phyloP scores from a whole-genome alignment of 768 basidiomycete genomes.

The Tulasnella sp. region DNA sequence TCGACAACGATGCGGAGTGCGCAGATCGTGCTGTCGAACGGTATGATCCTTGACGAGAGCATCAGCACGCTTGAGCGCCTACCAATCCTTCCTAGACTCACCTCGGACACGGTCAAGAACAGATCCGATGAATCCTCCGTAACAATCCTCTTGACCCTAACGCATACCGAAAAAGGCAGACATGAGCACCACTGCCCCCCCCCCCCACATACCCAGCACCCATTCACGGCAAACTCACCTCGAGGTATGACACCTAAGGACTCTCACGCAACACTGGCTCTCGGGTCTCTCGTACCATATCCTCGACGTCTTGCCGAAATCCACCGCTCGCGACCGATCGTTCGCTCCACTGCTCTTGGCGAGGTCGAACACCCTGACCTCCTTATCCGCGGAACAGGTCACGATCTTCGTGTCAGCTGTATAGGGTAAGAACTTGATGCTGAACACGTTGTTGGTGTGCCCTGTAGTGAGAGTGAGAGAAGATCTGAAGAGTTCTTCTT shows the following conservation, averaged over 20 bases:
- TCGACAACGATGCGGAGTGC: conserved; percentile 53
- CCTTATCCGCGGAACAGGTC: conserved; percentile 35
- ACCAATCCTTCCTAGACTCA: conserved; percentile 23
- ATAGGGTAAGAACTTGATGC: conserved; percentile 59
- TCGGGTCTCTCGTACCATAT: conserved; percentile 21
- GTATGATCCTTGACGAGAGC: conserved; percentile 54
- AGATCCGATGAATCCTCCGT: conserved; percentile 67
- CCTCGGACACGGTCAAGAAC: conserved; percentile 74
- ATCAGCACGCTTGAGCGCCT: conserved; percentile 16
- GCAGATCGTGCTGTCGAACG: conserved; percentile 78
- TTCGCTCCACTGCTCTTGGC: conserved; percentile 28
- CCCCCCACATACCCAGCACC: not conserved
- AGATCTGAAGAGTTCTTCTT: conserved; percentile 36
- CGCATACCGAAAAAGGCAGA: conserved; percentile 3
- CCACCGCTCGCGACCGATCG: not conserved
- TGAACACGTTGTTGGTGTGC: conserved; percentile 78
- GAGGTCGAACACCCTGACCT: conserved; percentile 71
- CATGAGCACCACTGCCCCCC: not conserved
- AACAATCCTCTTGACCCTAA: conserved; percentile 64
- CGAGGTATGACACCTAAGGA: conserved; percentile 56
- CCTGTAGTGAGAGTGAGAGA: conserved; percentile 64
- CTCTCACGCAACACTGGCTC: conserved; percentile 36
- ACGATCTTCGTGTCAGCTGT: conserved; percentile 53
- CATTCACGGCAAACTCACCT: conserved; percentile 4
- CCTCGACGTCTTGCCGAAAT: conserved; percentile 26